Conservation (phyloP, 1,284 basidiomycete genomes). For the Cerrena zonata region DNA sequence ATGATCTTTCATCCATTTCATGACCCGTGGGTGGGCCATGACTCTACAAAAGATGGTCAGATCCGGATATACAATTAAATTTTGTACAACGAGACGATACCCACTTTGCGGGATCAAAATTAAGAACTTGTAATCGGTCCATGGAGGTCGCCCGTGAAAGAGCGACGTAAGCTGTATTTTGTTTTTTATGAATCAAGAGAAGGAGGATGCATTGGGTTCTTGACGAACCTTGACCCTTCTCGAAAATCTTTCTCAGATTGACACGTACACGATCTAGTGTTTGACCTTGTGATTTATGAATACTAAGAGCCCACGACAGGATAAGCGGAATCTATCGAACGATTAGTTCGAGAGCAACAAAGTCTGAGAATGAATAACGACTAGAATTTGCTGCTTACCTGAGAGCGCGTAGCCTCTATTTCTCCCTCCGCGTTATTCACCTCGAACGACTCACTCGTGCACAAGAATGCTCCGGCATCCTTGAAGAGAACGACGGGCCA, state of each 20-base stretch:
- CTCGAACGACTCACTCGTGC: conserved; percentile 51
- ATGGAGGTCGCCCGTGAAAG: conserved; percentile 26
- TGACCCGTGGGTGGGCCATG: conserved; percentile 5
- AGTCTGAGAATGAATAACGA: not conserved
- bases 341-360: not conserved
- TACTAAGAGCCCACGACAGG: conserved; percentile 75
- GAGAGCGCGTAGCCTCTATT: conserved; percentile 48
- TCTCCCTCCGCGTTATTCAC: conserved; percentile 48
- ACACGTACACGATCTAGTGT: conserved; percentile 74
- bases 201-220: conserved; percentile 1
- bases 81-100: conserved; percentile 1
- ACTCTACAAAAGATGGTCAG: not conserved
- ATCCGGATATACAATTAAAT: not conserved
- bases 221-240: conserved; percentile 73
- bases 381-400: conserved; percentile 32
- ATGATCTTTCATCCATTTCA: conserved; percentile 6
- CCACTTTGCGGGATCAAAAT: conserved; percentile 22
- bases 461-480: conserved; percentile 38
- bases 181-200: not conserved
- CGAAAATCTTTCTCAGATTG: conserved; percentile 63
- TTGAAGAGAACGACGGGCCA: conserved; percentile 60
- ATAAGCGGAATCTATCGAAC: conserved; percentile 62
- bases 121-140: conserved; percentile 22
- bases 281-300: conserved; percentile 85
- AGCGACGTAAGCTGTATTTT: conserved; percentile 27